Evolutionary conservation across 176 grass and related monocot species (phyloP).

Genomic region (Oryza longistaminata): DNA sequence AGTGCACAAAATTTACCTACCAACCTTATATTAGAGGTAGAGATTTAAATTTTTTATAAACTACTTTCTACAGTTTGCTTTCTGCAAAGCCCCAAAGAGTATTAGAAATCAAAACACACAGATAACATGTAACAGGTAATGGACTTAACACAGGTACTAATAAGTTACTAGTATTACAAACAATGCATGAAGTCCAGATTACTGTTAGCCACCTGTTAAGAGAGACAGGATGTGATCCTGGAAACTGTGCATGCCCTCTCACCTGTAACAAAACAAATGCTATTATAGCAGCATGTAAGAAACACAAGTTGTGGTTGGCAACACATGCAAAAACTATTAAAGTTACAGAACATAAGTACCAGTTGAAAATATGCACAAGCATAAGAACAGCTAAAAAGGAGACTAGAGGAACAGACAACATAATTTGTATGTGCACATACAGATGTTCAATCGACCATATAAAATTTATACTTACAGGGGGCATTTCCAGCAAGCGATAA

Average conservation of each 20-base stretch:
- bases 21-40: not conserved
- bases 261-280: slow-evolving; percentile 49
- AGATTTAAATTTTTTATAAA: not conserved
- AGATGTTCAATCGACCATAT: not conserved
- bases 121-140: not conserved
- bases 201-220: slow-evolving; percentile 74
- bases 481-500: slow-evolving; percentile 83
- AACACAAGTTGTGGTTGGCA: not conserved
- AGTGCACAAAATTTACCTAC: slow-evolving; percentile 1
- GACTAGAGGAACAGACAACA: not conserved
- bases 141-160: not conserved
- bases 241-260: slow-evolving; percentile 83
- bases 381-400: slow-evolving; percentile 16
- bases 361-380: not conserved
- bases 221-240: slow-evolving; percentile 98
- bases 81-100: not conserved
- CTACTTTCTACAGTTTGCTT: not conserved
- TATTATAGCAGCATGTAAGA: not conserved
- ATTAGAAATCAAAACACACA: not conserved
- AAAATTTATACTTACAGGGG: slow-evolving; percentile 52
- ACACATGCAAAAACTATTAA: slow-evolving; percentile 1
- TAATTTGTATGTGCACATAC: not conserved
- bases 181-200: slow-evolving; percentile 4
- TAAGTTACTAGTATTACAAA: slow-evolving; percentile 7
- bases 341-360: not conserved